Conservation (phyloP, 83 land plant genomes). For the Picea mariana region DNA sequence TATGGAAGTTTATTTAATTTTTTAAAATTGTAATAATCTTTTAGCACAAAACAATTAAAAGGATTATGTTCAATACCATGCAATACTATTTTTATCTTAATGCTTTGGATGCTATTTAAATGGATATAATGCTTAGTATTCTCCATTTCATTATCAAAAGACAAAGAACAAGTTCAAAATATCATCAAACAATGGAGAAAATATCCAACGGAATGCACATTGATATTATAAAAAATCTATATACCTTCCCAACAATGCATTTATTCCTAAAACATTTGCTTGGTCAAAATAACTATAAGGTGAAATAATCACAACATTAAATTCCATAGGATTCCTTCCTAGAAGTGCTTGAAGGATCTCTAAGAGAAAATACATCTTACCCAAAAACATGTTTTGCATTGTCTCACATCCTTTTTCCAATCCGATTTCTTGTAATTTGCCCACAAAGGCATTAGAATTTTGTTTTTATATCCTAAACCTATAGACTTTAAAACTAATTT, state of each 20-base stretch:
- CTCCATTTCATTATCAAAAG: background rate
- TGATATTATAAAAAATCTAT: too few species aligned
- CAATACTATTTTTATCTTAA: background rate
- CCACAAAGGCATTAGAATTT: background rate
- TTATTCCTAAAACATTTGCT: conserved; percentile 92
- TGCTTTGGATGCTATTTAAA: background rate
- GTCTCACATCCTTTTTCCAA: conserved; percentile 94
- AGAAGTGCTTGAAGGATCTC: conserved; percentile 91
- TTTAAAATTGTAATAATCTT: background rate
- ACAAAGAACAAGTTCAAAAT: too few species aligned
- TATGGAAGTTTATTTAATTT: background rate
- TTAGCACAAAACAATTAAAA: background rate
- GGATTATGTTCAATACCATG: background rate
- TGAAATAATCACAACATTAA: conserved; percentile 92
- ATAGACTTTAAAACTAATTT: too few species aligned
- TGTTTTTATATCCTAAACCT: too few species aligned
- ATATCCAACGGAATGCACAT: background rate
- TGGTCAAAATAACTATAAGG: conserved; percentile 98
- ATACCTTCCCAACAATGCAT: conserved; percentile 97
- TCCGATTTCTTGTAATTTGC: conserved; percentile 90
- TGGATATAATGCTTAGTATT: background rate
- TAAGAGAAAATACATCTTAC: conserved; percentile 76
- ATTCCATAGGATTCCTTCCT: conserved; percentile 89
- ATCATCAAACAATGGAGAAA: background rate
- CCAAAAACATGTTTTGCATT: conserved; percentile 63